These are phyloP conservation scores for Cercophora samala DNA, from an alignment of 495 filamentous ascomycete species.

Conservation along the genomic window DNA sequence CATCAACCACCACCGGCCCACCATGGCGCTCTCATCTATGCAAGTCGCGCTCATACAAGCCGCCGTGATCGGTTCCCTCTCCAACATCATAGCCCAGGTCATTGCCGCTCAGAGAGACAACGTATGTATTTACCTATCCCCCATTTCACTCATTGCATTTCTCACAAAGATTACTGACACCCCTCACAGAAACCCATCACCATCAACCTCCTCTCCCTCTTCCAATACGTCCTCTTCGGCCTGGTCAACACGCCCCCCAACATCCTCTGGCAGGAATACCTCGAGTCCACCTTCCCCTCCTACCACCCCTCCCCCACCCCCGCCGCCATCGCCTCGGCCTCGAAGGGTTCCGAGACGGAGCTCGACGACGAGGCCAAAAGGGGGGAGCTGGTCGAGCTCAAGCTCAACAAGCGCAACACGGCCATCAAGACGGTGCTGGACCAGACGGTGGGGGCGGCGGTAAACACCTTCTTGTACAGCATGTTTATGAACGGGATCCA, in stretches of 20 bases:
- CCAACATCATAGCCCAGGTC: constrained; percentile 78
- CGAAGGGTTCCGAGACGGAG: constrained; percentile 33
- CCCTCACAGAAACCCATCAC: constrained; percentile 44
- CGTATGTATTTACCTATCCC: constrained; percentile 45
- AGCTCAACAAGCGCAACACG: constrained; percentile 68
- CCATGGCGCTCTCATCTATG: constrained; percentile 52
- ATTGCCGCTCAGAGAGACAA: constrained; percentile 64
- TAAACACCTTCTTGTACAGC: constrained; percentile 77
- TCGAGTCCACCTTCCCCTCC: constrained; percentile 50
- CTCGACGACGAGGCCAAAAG: constrained; percentile 41
- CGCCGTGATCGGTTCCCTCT: constrained; percentile 65
- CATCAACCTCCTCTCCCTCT: constrained; percentile 60
- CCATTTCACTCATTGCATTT: not conserved
- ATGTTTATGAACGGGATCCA: constrained; percentile 43
- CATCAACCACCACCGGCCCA: not conserved
- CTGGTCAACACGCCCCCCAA: constrained; percentile 79
- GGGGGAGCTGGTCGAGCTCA: constrained; percentile 44
- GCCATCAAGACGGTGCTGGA: constrained; percentile 77
- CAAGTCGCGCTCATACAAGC: constrained; percentile 66
- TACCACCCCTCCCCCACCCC: constrained; percentile 38
- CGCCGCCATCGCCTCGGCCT: constrained; percentile 19
- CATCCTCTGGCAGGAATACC: constrained; percentile 66
- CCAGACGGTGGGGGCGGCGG: constrained; percentile 68
- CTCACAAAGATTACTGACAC: not conserved
- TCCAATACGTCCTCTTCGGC: constrained; percentile 77